These are phyloP conservation scores for Bacidia rubella DNA, from an alignment of 495 filamentous ascomycete genomes.

Conservation along the genomic window DNA sequence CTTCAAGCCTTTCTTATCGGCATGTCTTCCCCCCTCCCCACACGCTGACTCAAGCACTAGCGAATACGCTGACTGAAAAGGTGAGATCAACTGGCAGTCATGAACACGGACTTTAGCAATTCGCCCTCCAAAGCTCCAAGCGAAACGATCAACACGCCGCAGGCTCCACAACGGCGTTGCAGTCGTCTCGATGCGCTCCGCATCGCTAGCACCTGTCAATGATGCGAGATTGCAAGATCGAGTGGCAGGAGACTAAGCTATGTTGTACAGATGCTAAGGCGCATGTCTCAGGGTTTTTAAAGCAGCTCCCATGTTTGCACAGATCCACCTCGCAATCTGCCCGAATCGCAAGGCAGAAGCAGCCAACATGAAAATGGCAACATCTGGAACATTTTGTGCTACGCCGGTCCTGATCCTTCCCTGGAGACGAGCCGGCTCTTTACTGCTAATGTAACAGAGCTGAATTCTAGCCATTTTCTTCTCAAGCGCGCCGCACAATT, in stretches of 20 bases:
- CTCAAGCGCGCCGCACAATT: background rate
- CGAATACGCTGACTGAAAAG: too few relatives aligned
- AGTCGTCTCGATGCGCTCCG: slow-evolving; percentile 1
- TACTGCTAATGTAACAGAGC: background rate
- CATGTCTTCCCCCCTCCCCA: background rate
- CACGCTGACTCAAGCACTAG: background rate
- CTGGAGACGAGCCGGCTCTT: background rate
- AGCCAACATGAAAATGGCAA: background rate
- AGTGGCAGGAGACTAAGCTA: background rate
- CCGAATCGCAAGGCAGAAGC: background rate
- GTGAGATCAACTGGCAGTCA: too few relatives aligned
- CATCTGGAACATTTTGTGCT: background rate
- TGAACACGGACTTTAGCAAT: too few relatives aligned
- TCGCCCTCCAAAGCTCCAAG: background rate
- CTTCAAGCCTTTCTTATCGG: slow-evolving; percentile 1
- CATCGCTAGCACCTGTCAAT: background rate
- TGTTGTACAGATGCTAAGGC: slow-evolving; percentile 3
- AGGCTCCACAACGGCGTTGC: background rate
- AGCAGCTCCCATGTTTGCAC: background rate
- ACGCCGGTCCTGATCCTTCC: background rate
- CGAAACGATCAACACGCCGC: background rate
- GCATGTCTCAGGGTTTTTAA: background rate
- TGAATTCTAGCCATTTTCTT: background rate
- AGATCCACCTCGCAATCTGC: background rate
- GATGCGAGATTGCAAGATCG: slow-evolving; percentile 6